A percentile compares a stretch with the other conserved stretches of the same genome.
Conservation (phyloP, 495 filamentous ascomycete genomes). For the Neurospora intermedia region DNA sequence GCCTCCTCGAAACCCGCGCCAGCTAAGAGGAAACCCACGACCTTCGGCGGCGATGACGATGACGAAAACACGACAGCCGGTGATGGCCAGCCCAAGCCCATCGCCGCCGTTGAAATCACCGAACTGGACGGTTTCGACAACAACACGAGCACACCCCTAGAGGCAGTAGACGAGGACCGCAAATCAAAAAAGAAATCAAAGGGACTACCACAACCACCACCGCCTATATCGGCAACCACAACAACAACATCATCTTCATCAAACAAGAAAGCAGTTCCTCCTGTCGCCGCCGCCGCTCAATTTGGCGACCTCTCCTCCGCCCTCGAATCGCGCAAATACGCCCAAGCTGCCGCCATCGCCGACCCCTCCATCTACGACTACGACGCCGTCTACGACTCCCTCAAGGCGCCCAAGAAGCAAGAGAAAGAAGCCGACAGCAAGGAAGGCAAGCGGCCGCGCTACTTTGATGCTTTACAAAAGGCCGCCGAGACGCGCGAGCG, state of each 20-base stretch:
- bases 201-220: conserved; percentile 29
- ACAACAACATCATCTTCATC: neutral
- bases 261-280: neutral
- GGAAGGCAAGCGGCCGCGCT: conserved; percentile 54
- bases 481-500: conserved; percentile 82
- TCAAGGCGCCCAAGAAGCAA: conserved; percentile 35
- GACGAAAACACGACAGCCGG: conserved; percentile 10
- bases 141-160: neutral
- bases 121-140: conserved; percentile 11
- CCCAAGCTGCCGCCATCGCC: conserved; percentile 43
- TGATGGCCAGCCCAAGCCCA: conserved; percentile 6
- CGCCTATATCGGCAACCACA: conserved; percentile 4
- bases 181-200: conserved; percentile 1
- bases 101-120: conserved; percentile 11
- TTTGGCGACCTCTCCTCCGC: conserved; percentile 47
- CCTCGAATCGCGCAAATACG: conserved; percentile 43
- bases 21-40: conserved; percentile 12
- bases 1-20: conserved; percentile 10
- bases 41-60: conserved; percentile 18
- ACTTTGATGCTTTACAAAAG: conserved; percentile 70
- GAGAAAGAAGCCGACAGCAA: conserved; percentile 27
- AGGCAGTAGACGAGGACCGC: neutral
- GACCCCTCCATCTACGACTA: conserved; percentile 71
- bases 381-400: conserved; percentile 59
- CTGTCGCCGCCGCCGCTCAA: conserved; percentile 1